A percentile compares a stretch with the other conserved stretches of the same genome.
phyloP scores from a whole-genome alignment of 1,284 basidiomycete species.

The Moesziomyces sp. region DNA sequence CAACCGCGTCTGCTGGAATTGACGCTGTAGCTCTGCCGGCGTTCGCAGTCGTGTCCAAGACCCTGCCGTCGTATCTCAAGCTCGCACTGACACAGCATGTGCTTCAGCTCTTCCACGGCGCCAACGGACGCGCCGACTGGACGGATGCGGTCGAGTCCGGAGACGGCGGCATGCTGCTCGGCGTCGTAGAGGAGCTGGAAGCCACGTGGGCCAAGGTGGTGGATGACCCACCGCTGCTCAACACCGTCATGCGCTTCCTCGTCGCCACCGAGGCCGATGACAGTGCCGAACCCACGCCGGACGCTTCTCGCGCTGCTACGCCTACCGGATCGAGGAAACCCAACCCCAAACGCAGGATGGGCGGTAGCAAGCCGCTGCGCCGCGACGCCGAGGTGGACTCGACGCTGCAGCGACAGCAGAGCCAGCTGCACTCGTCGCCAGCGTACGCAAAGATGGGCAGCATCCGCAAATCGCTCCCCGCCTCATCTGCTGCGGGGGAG shows the following conservation, averaged over 20 bases:
- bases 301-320: conserved; percentile 22
- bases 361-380: conserved; percentile 60
- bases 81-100: conserved; percentile 80
- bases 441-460: conserved; percentile 76
- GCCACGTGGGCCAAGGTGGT: conserved; percentile 53
- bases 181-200: conserved; percentile 80
- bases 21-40: conserved; percentile 72
- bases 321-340: conserved; percentile 21
- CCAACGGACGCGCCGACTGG: conserved; percentile 70
- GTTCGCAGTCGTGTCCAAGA: conserved; percentile 80
- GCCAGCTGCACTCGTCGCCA: conserved; percentile 80
- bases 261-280: conserved; percentile 22
- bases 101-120: conserved; percentile 38
- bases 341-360: conserved; percentile 6
- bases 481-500: conserved; percentile 82
- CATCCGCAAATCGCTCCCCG: conserved; percentile 75
- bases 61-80: conserved; percentile 83
- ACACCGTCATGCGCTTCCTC: conserved; percentile 61
- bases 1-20: conserved; percentile 11
- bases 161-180: conserved; percentile 79
- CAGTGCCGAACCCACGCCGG: conserved; percentile 23
- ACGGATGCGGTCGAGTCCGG: conserved; percentile 74
- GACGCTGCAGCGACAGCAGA: conserved; percentile 74
- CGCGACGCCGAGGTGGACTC: conserved; percentile 71
- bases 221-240: conserved; percentile 64